A percentile compares a stretch with the other conserved stretches of the same genome.
These are phyloP conservation scores for Fraxinus angustifolia DNA, from an alignment of 305 asterid species.

Conservation along the genomic window DNA sequence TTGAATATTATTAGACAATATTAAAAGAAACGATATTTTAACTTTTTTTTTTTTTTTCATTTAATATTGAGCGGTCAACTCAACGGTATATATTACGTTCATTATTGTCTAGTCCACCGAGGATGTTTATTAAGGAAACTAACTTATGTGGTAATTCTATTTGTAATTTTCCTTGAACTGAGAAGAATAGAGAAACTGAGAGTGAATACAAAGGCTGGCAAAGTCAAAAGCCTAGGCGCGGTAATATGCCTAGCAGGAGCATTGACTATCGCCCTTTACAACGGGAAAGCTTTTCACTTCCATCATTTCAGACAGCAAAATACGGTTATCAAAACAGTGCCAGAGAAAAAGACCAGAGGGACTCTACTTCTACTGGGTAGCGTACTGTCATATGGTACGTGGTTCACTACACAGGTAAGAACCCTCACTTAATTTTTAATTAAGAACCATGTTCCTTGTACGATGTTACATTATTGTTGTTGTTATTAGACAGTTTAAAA, in stretches of 20 bases:
- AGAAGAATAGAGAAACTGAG: constrained; percentile 47
- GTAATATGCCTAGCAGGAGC: constrained; percentile 55
- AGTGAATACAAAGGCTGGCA: constrained; percentile 34
- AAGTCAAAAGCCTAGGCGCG: constrained; percentile 41
- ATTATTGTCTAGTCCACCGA: background rate
- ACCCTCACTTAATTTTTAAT: background rate
- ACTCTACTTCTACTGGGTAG: constrained; percentile 47
- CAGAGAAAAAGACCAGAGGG: constrained; percentile 41
- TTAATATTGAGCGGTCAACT: too few relatives aligned
- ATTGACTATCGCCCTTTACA: constrained; percentile 40
- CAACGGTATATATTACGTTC: background rate
- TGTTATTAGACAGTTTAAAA: too few relatives aligned
- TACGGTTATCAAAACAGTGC: background rate
- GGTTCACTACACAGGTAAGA: constrained; percentile 69
- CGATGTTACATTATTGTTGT: too few relatives aligned
- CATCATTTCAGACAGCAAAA: background rate
- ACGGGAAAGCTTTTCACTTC: constrained; percentile 42
- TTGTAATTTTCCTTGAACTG: background rate
- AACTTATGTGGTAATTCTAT: background rate
- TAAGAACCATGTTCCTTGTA: background rate
- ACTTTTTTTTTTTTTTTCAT: too few relatives aligned
- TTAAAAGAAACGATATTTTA: too few relatives aligned
- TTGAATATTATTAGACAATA: too few relatives aligned
- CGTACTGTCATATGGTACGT: constrained; percentile 40
- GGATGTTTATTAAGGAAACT: background rate